Evolutionary conservation across 2,329 filamentous ascomycete species (phyloP).

Genomic region (Cercospora sp.): DNA sequence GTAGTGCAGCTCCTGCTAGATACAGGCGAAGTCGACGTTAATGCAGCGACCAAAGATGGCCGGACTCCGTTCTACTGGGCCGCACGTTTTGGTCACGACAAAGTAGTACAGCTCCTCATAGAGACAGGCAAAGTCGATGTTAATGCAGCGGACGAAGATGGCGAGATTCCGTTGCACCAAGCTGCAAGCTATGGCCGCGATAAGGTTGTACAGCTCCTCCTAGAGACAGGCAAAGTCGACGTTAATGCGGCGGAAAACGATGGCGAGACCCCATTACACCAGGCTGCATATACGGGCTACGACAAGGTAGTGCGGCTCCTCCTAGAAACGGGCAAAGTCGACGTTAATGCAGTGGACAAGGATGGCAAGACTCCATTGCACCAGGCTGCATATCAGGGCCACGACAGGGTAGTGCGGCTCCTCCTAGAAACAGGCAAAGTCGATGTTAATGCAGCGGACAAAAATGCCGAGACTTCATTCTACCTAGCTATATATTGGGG

Average conservation of each 20-base stretch:
- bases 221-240: neutral
- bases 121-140: neutral
- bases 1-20: neutral
- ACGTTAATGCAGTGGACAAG: neutral
- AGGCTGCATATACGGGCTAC: fast-evolving
- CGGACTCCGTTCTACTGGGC: neutral
- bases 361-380: neutral
- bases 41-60: neutral
- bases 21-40: neutral
- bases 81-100: neutral
- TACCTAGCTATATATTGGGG: too few relatives aligned
- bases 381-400: neutral
- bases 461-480: too few relatives aligned
- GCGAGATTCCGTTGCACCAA: neutral
- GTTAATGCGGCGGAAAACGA: neutral
- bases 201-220: neutral
- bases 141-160: neutral
- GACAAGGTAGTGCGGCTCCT: neutral
- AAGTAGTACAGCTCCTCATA: neutral
- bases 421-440: neutral
- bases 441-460: neutral
- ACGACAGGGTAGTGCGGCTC: neutral
- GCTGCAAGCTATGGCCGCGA: neutral
- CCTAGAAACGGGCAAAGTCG: neutral
- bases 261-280: neutral